Percentiles rank a stretch among this genome's conserved stretches.
These are phyloP conservation scores for Diaporthe caulivora DNA, from an alignment of 2,329 filamentous ascomycete genomes.

Conservation along the genomic window DNA sequence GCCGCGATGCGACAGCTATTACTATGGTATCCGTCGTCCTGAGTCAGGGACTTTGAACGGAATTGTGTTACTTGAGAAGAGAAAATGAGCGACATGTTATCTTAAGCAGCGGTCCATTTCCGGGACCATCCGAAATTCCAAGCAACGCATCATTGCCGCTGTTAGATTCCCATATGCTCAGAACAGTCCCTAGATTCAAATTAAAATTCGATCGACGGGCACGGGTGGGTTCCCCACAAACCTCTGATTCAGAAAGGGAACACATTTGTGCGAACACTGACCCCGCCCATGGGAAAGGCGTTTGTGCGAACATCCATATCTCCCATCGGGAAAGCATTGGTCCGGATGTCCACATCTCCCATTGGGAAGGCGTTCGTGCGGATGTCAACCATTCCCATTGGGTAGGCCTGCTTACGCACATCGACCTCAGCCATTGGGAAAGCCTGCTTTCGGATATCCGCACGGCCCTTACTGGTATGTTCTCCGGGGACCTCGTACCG, in stretches of 20 bases:
- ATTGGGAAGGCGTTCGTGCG: background rate
- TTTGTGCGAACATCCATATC: background rate
- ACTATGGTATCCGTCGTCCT: too few relatives aligned
- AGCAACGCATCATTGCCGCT: too few relatives aligned
- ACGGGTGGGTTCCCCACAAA: background rate
- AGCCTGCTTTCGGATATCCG: background rate
- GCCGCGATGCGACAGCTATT: too few relatives aligned
- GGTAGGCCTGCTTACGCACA: background rate
- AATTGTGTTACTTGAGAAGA: too few relatives aligned
- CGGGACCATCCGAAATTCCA: too few relatives aligned
- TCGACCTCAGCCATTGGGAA: background rate
- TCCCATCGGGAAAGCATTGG: background rate
- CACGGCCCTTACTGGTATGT: background rate
- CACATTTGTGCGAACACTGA: background rate
- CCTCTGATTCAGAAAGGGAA: background rate
- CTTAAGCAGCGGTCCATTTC: too few relatives aligned
- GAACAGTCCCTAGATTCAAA: background rate
- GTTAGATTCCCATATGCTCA: background rate
- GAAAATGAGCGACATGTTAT: too few relatives aligned
- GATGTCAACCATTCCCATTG: too few relatives aligned
- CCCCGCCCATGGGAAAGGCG: background rate
- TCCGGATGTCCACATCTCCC: background rate
- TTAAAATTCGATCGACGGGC: background rate
- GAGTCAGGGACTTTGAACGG: too few relatives aligned
- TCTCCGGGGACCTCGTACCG: background rate